Evolutionary conservation across 768 basidiomycete genomes (phyloP).

Genomic region (Nevesoporus exiguus): DNA sequence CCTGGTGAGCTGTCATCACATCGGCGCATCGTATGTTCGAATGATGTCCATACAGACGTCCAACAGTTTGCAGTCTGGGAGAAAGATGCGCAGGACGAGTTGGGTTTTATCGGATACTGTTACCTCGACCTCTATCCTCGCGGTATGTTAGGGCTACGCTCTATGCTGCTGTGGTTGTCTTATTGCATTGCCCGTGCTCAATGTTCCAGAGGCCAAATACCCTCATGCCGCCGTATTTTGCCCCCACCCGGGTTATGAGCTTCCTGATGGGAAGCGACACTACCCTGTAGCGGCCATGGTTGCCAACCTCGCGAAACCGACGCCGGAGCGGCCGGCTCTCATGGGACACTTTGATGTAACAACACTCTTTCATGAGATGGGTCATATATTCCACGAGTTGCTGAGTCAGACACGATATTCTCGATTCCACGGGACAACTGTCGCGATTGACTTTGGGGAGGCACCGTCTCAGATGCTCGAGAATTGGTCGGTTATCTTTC

Average conservation of each 20-base stretch:
- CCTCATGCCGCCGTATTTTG: conserved; percentile 83
- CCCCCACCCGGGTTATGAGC: conserved; percentile 60
- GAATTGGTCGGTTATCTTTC: conserved; percentile 55
- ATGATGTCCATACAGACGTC: conserved; percentile 47
- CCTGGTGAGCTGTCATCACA: conserved; percentile 44
- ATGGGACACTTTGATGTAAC: conserved; percentile 83
- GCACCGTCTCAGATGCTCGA: conserved; percentile 92
- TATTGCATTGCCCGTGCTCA: background rate
- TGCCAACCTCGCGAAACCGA: conserved; percentile 83
- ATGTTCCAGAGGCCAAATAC: conserved; percentile 59
- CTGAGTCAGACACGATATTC: conserved; percentile 66
- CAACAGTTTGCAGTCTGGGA: conserved; percentile 84
- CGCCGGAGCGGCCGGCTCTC: conserved; percentile 72
- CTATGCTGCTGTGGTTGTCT: background rate
- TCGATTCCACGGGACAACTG: conserved; percentile 78
- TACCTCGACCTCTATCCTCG: conserved; percentile 86
- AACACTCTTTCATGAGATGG: conserved; percentile 90
- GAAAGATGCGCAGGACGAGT: conserved; percentile 62
- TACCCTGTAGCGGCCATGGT: conserved; percentile 83
- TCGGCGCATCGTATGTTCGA: background rate
- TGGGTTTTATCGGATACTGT: conserved; percentile 77
- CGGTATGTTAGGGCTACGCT: conserved; percentile 38
- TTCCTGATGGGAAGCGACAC: conserved; percentile 50
- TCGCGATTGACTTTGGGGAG: conserved; percentile 78
- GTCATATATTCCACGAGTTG: conserved; percentile 65